A percentile compares a stretch with the other conserved stretches of the same genome.
Conservation (phyloP, 306 rosid species). For the Prunus salicina region DNA sequence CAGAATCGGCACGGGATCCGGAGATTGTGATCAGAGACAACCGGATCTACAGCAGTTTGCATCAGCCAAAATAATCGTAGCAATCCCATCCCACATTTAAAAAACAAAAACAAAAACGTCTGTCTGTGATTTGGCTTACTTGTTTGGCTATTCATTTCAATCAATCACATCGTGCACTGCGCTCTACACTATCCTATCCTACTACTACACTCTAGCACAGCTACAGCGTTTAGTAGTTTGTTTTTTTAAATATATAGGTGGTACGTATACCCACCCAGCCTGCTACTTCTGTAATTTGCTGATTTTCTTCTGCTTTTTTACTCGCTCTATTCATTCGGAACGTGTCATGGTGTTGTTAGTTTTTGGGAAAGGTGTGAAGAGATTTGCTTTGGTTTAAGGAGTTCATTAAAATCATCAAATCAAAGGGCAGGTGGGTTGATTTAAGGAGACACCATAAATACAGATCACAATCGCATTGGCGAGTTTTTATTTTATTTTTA, state of each 20-base stretch:
- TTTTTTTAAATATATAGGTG: too few relatives aligned
- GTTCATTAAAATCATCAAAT: too few relatives aligned
- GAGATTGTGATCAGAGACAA: neutral
- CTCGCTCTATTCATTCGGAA: too few relatives aligned
- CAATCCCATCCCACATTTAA: neutral
- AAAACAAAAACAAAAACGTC: neutral
- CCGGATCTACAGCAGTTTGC: neutral
- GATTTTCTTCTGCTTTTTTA: neutral
- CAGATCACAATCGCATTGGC: too few relatives aligned
- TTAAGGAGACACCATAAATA: too few relatives aligned
- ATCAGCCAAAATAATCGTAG: neutral
- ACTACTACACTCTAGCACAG: neutral
- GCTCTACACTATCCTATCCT: neutral
- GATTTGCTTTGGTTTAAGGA: too few relatives aligned
- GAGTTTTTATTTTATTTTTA: too few relatives aligned
- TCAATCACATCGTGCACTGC: neutral
- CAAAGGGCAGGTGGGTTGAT: too few relatives aligned
- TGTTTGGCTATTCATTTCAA: neutral
- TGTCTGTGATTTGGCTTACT: neutral
- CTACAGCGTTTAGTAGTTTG: neutral
- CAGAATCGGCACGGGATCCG: neutral
- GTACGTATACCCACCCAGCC: too few relatives aligned
- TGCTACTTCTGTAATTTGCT: neutral
- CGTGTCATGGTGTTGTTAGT: too few relatives aligned
- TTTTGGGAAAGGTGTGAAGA: too few relatives aligned